Evolutionary conservation across 2,329 filamentous ascomycete genomes (phyloP).

Genomic region (Camillea tinctor): DNA sequence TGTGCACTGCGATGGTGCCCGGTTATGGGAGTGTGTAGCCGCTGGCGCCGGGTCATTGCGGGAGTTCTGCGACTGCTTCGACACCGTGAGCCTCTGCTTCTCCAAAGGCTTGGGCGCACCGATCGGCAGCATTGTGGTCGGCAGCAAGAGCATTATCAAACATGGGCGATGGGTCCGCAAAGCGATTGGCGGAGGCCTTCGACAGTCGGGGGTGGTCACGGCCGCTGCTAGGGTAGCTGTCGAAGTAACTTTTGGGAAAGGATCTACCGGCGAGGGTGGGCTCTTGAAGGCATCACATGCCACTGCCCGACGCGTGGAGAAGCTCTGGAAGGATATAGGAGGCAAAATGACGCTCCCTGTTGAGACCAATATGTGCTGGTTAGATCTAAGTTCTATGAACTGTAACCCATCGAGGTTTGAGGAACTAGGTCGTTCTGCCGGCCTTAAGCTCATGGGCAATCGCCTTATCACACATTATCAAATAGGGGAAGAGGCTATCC

Average conservation of each 20-base stretch:
- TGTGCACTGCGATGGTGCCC: constrained; percentile 52
- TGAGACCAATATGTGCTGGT: constrained; percentile 76
- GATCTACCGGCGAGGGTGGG: constrained; percentile 35
- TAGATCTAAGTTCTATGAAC: constrained; percentile 44
- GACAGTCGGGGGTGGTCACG: constrained; percentile 74
- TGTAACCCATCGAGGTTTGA: constrained; percentile 22
- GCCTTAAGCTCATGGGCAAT: constrained; percentile 26
- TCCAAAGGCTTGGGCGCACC: constrained; percentile 54
- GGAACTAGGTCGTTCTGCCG: constrained; percentile 25
- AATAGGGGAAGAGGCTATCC: constrained; percentile 58
- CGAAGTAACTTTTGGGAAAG: constrained; percentile 71
- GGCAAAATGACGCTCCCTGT: constrained; percentile 59
- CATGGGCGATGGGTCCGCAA: constrained; percentile 76
- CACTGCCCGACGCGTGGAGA: constrained; percentile 60
- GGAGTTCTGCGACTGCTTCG: constrained; percentile 45
- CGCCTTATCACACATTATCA: constrained; percentile 40
- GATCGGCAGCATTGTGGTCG: constrained; percentile 48
- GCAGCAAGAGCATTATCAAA: constrained; percentile 54
- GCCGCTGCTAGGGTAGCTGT: constrained; percentile 75
- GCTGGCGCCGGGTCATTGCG: constrained; percentile 41
- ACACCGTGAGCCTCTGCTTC: constrained; percentile 49
- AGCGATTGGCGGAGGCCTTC: constrained; percentile 73
- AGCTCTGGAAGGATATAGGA: constrained; percentile 59
- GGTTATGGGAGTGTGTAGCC: constrained; percentile 51
- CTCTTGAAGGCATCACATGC: constrained; percentile 54